Evolutionary conservation across 805 yeast species (phyloP).

Genomic region (Kuraishia ogatae): DNA sequence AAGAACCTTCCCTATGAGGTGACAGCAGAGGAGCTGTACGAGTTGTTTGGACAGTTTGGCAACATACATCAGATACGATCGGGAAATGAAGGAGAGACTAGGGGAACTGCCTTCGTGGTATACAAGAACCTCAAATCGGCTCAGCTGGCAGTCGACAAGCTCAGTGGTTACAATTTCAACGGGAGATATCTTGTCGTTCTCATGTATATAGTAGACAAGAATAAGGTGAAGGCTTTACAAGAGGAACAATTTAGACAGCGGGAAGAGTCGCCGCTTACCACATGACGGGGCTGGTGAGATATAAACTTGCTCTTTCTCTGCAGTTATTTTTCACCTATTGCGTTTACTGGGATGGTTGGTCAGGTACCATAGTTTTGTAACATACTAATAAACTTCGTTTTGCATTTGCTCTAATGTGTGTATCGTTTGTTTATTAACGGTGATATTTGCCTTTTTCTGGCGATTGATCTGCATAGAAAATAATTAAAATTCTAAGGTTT

Average conservation of each 20-base stretch:
- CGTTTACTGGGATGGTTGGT: neutral
- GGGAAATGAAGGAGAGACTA: slow-evolving; percentile 28
- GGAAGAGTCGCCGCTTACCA: neutral
- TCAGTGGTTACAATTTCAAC: slow-evolving; percentile 51
- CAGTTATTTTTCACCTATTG: neutral
- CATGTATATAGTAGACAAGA: slow-evolving; percentile 34
- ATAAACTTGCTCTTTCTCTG: no score
- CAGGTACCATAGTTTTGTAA: neutral
- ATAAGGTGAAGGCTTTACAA: slow-evolving; percentile 15
- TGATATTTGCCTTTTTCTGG: no score
- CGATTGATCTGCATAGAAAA: no score
- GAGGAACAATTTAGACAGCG: slow-evolving; percentile 5
- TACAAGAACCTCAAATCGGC: slow-evolving; percentile 42
- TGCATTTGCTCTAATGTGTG: neutral
- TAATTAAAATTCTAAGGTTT: no score
- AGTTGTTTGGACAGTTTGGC: slow-evolving; percentile 47
- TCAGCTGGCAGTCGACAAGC: slow-evolving; percentile 39
- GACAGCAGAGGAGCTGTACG: slow-evolving; percentile 36
- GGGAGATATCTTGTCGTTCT: slow-evolving; percentile 50
- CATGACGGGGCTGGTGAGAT: neutral
- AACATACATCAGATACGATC: slow-evolving; percentile 44
- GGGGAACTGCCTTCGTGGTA: slow-evolving; percentile 48
- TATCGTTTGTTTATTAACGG: neutral
- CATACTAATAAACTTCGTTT: no score
- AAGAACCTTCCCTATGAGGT: slow-evolving; percentile 51